Conservation (phyloP, 176 grass and related monocot genomes). For the Pontederia crassipes region DNA sequence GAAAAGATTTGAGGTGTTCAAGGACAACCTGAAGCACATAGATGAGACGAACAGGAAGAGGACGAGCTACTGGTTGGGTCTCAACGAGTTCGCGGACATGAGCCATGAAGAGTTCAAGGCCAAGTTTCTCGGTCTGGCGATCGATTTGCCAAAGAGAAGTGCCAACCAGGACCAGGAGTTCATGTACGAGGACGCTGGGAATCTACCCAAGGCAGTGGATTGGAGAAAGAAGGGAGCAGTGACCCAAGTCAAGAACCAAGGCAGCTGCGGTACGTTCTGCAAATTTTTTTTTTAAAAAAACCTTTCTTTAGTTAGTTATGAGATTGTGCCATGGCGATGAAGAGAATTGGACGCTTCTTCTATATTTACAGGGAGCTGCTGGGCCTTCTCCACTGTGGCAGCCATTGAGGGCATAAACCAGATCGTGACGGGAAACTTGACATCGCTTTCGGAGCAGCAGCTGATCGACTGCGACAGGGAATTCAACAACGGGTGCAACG, state of each 20-base stretch:
- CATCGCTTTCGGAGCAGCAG: conserved; percentile 16
- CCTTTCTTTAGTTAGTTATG: too few species aligned
- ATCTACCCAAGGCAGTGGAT: conserved; percentile 10
- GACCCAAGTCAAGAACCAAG: conserved; percentile 18
- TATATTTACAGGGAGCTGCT: conserved; percentile 4
- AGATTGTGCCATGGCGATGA: background rate
- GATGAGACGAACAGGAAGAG: conserved; percentile 1
- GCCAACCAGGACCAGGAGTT: background rate
- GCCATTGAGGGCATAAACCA: conserved; percentile 13
- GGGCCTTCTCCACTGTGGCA: conserved; percentile 18
- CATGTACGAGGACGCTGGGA: background rate
- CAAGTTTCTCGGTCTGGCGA: background rate
- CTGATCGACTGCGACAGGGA: conserved; percentile 8
- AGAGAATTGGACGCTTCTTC: too few species aligned
- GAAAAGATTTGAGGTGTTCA: conserved; percentile 11
- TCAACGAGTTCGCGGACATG: conserved; percentile 15
- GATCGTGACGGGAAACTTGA: conserved; percentile 20
- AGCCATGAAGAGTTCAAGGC: conserved; percentile 4
- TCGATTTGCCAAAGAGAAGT: background rate
- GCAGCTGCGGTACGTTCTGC: conserved; percentile 1
- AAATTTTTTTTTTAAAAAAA: background rate
- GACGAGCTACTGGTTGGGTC: conserved; percentile 15
- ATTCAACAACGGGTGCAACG: conserved; percentile 8
- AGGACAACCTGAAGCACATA: conserved; percentile 18
- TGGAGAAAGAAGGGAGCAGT: conserved; percentile 17